Base-by-base conservation (phyloP, 352 stramenopile species). In the Pythium rhizo-oryzae region DNA sequence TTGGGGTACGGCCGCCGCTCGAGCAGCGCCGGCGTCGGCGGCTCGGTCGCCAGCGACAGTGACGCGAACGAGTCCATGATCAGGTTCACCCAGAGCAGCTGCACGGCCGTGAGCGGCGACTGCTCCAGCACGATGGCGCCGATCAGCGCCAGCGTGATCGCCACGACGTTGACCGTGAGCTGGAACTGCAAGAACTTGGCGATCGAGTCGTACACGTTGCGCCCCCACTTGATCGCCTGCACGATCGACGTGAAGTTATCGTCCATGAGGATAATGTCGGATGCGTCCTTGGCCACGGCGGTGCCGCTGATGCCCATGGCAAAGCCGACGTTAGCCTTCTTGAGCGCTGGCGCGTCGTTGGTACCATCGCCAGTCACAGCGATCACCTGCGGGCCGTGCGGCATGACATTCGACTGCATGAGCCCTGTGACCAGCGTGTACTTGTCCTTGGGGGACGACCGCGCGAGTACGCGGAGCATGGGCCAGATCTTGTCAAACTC, bases 51-150 rank as follows among this genome's bases (percentile, higher is more conserved):
- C n/a, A 99, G 83, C 7, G 97, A 96, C 21, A 99, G 71, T 18
- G 97, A 97, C n/a, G 96, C 97, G 71, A 99, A 98, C 12, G 96
- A 98, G 75, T 99, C 97, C 96, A 99, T 99, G 74, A 99, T 99
- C 21, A 99, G 80, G 72, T 99, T 99, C 52, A 99, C 94, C 97
- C 97, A 99, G 0, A 99, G 80, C 84, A 99, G 91, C 77, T 99
- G 97, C 8, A 99, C 90, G 8, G 97, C 94, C 46, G 92, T 98
- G 15, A 99, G 79, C 1, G 96, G 96, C 23, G 85, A 93, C 64
- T 92, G 80, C 62, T 92, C 79, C 0, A 91, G 58, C 19, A 90
- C 80, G 12, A 91, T 74, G 19, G 94, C 92, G 8, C 90, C 91
- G 23, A 99, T 50, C 66, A 99, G 97, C 5, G 95, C 96, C 21